Percentiles rank a stretch among this genome's conserved stretches.
These are phyloP conservation scores for Priceomyces medius DNA, from an alignment of 805 yeast genomes.

Conservation along the genomic window DNA sequence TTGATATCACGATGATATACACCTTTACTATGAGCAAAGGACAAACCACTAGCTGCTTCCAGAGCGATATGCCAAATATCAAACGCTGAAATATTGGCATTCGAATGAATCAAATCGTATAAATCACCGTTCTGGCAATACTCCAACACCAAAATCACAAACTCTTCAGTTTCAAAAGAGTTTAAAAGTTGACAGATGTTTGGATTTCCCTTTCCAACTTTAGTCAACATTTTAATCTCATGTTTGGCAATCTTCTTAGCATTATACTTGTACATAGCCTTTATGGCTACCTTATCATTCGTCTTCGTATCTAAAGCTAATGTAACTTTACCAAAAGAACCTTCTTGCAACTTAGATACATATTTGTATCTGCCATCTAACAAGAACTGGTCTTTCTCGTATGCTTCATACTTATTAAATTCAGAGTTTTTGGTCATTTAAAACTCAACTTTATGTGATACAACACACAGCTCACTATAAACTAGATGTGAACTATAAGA, in stretches of 20 bases:
- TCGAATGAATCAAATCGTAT: slow-evolving; percentile 51
- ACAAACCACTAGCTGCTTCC: slow-evolving; percentile 53
- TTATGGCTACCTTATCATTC: slow-evolving; percentile 48
- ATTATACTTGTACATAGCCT: slow-evolving; percentile 48
- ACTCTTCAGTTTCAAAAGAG: slow-evolving; percentile 46
- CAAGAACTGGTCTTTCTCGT: slow-evolving; percentile 11
- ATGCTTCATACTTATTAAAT: slow-evolving; percentile 12
- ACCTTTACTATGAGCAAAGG: slow-evolving; percentile 55
- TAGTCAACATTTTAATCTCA: slow-evolving; percentile 46
- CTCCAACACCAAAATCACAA: slow-evolving; percentile 60
- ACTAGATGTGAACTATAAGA: not conserved
- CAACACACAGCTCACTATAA: not conserved
- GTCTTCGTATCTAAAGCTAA: slow-evolving; percentile 43
- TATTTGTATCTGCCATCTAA: slow-evolving; percentile 43
- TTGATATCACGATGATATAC: slow-evolving; percentile 71
- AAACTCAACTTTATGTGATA: not conserved
- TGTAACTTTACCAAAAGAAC: slow-evolving; percentile 62
- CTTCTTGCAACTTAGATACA: slow-evolving; percentile 49
- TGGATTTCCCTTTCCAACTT: slow-evolving; percentile 42
- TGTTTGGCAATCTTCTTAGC: slow-evolving; percentile 49
- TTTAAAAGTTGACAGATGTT: slow-evolving; percentile 61
- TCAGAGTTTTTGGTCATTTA: not conserved
- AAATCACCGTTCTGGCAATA: slow-evolving; percentile 67
- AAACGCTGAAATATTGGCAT: slow-evolving; percentile 13
- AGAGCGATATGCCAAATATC: slow-evolving; percentile 41